phyloP scores from a whole-genome alignment of 2,329 filamentous ascomycete genomes.

The Hypoxylon sp. region DNA sequence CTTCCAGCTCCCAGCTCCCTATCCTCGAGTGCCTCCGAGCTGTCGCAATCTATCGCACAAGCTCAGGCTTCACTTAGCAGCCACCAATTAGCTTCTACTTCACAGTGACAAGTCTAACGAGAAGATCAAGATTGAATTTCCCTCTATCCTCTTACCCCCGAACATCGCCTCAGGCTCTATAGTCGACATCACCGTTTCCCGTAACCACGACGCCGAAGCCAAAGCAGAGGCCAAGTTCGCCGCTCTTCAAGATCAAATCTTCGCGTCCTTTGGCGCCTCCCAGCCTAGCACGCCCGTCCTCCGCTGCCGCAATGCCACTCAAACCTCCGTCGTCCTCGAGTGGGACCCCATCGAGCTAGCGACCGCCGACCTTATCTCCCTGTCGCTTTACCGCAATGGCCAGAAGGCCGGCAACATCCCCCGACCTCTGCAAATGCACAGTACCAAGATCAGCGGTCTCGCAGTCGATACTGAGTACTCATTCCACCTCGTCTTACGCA shows the following conservation, averaged over 20 bases:
- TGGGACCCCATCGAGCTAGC: slow-evolving; percentile 97
- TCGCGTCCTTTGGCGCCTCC: slow-evolving; percentile 84
- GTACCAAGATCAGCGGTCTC: slow-evolving; percentile 95
- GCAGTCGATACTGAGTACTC: slow-evolving; percentile 97
- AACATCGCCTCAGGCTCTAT: slow-evolving; percentile 97
- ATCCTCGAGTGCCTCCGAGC: slow-evolving; percentile 1
- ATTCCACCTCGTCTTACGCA: slow-evolving; percentile 93
- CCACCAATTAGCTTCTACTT: slow-evolving; percentile 12
- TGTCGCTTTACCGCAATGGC: slow-evolving; percentile 94
- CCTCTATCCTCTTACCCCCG: slow-evolving; percentile 93
- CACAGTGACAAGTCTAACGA: slow-evolving; percentile 42
- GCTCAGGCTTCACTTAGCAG: slow-evolving; percentile 4
- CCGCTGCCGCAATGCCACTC: slow-evolving; percentile 95
- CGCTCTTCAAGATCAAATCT: slow-evolving; percentile 89
- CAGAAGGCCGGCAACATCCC: slow-evolving; percentile 97
- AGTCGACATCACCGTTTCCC: slow-evolving; percentile 95
- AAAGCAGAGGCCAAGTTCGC: slow-evolving; percentile 83
- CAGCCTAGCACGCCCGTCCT: slow-evolving; percentile 84
- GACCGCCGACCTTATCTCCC: slow-evolving; percentile 89
- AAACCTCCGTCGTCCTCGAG: slow-evolving; percentile 97
- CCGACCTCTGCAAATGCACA: slow-evolving; percentile 85
- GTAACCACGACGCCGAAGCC: slow-evolving; percentile 85
- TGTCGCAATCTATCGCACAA: slow-evolving; percentile 44
- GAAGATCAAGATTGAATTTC: slow-evolving; percentile 88
- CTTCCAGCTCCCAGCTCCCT: slow-evolving; percentile 4